phyloP scores from a whole-genome alignment of 2,329 filamentous ascomycete species.

The Alternaria brassicicola region DNA sequence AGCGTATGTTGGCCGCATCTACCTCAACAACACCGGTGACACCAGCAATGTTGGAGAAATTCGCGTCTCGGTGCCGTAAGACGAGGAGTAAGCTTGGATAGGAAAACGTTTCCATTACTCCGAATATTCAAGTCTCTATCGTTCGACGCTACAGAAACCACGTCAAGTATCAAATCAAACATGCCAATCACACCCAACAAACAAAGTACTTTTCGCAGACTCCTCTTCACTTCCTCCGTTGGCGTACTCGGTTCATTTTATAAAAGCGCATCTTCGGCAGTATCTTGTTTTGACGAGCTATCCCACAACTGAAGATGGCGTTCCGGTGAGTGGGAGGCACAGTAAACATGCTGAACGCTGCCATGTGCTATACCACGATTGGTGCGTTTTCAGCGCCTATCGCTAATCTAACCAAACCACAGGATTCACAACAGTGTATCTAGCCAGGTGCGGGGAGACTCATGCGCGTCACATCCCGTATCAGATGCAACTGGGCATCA shows the following conservation, averaged over 20 bases:
- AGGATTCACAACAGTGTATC: neutral
- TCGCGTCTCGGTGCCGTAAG: too few species aligned
- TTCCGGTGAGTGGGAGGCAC: neutral
- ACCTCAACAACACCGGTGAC: too few species aligned
- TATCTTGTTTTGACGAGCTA: neutral
- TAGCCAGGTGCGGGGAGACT: neutral
- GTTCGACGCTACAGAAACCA: neutral
- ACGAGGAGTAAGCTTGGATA: too few species aligned
- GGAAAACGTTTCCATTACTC: too few species aligned
- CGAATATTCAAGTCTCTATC: neutral
- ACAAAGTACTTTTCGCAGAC: neutral
- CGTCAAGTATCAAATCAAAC: neutral
- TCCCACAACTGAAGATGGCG: neutral
- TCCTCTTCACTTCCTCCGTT: neutral
- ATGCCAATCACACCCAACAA: neutral
- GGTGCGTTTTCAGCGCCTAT: neutral
- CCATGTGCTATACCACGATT: neutral
- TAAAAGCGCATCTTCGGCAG: neutral
- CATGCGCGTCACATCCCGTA: neutral
- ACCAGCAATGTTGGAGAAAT: too few species aligned
- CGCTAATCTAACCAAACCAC: neutral
- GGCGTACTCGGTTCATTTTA: neutral
- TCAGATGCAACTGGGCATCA: neutral
- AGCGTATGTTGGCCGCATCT: too few species aligned
- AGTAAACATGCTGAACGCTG: neutral